Conservation (phyloP, 495 filamentous ascomycete species). For the Aspergillus taichungensis region DNA sequence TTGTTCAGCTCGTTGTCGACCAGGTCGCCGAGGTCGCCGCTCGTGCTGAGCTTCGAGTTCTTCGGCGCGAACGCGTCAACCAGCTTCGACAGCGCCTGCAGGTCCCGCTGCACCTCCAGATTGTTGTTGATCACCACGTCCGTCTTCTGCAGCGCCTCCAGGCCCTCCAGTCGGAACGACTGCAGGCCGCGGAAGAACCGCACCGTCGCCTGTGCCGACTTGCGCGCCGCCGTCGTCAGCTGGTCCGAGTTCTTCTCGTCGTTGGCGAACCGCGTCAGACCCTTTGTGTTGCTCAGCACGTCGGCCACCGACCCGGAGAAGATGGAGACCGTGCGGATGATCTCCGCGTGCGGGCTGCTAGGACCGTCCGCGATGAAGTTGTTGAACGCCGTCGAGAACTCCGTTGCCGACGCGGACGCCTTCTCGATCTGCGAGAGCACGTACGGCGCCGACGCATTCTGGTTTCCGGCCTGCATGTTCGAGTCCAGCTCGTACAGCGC, state of each 20-base stretch:
- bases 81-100: constrained; percentile 85
- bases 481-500: constrained; percentile 96
- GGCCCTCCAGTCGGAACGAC: constrained; percentile 84
- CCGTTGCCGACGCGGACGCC: constrained; percentile 85
- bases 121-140: constrained; percentile 96
- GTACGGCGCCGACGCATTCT: constrained; percentile 92
- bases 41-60: constrained; percentile 66
- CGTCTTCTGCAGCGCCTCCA: constrained; percentile 81
- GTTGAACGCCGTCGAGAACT: constrained; percentile 96
- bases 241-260: constrained; percentile 91
- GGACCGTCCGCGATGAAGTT: constrained; percentile 96
- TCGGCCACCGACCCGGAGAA: constrained; percentile 88
- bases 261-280: constrained; percentile 84
- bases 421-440: constrained; percentile 96
- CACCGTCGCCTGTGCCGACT: constrained; percentile 80
- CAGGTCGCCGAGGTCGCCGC: constrained; percentile 84
- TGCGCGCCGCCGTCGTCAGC: constrained; percentile 68
- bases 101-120: constrained; percentile 81
- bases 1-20: constrained; percentile 87
- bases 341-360: constrained; percentile 79
- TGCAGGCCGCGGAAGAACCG: constrained; percentile 93
- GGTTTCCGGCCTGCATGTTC: constrained; percentile 95
- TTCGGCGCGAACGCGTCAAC: constrained; percentile 85
- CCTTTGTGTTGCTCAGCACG: constrained; percentile 93
- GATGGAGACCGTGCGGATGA: constrained; percentile 85